Evolutionary conservation across 176 grass and related monocot genomes (phyloP).

Genomic region (Panicum miliaceum): DNA sequence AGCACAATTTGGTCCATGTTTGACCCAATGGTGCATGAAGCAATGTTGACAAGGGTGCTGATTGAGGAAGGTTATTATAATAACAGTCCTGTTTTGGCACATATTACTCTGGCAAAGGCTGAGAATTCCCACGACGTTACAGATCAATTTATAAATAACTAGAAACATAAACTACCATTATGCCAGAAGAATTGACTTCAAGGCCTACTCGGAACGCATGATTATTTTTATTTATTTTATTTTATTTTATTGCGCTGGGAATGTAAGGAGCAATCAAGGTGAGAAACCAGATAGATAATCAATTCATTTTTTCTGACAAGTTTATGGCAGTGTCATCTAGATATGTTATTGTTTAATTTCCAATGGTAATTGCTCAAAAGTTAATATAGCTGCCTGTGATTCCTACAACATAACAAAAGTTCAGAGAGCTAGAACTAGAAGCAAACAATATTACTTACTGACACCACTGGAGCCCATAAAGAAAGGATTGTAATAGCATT

Average conservation of each 20-base stretch:
- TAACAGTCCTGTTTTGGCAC: neutral
- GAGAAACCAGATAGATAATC: constrained; percentile 21
- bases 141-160: neutral
- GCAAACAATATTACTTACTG: constrained; percentile 64
- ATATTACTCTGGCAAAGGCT: neutral
- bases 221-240: neutral
- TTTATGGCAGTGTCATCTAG: neutral
- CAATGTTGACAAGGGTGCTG: neutral
- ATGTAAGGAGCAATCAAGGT: neutral
- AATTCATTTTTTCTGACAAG: constrained; percentile 2
- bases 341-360: constrained; percentile 14
- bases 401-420: neutral
- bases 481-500: constrained; percentile 83
- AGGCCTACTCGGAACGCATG: neutral
- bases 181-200: neutral
- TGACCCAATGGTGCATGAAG: neutral
- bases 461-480: constrained; percentile 86
- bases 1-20: neutral
- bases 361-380: neutral
- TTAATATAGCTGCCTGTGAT: neutral
- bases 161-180: neutral
- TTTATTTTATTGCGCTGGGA: neutral
- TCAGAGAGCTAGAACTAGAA: constrained; percentile 22
- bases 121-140: neutral
- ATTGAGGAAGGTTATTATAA: neutral